Evolutionary conservation across 2,329 filamentous ascomycete species (phyloP).

Genomic region (Coniochaeta sp.): DNA sequence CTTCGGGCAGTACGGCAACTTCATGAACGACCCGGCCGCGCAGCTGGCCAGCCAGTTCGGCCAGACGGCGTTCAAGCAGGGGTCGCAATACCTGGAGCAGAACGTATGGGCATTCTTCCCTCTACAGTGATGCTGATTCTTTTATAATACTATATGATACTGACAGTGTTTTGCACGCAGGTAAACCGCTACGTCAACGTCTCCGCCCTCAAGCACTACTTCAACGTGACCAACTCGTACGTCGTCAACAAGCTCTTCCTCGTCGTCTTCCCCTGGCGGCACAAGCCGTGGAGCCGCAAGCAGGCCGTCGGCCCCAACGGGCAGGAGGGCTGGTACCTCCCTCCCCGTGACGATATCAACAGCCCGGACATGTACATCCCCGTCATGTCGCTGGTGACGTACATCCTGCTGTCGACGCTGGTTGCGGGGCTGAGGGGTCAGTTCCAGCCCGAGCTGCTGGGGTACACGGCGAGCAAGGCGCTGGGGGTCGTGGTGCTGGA

Average conservation of each 20-base stretch:
- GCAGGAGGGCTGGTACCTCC: conserved; percentile 72
- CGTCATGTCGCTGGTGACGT: conserved; percentile 95
- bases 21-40: conserved; percentile 92
- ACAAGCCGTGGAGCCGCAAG: conserved; percentile 94
- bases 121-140: not conserved
- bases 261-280: conserved; percentile 94
- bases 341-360: conserved; percentile 92
- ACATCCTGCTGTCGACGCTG: conserved; percentile 88
- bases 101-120: conserved; percentile 63
- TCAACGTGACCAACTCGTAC: conserved; percentile 97
- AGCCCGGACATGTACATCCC: conserved; percentile 97
- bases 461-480: conserved; percentile 79
- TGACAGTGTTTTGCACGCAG: conserved; percentile 20
- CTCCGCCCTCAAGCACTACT: conserved; percentile 93
- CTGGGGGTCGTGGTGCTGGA: conserved; percentile 79
- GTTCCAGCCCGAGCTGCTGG: conserved; percentile 90
- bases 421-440: conserved; percentile 83
- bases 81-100: conserved; percentile 90
- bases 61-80: conserved; percentile 83
- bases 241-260: conserved; percentile 89
- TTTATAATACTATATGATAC: not conserved
- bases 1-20: conserved; percentile 74
- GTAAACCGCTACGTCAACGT: conserved; percentile 77
- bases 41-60: conserved; percentile 94
- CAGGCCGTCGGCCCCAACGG: conserved; percentile 65